A percentile compares a stretch with the other conserved stretches of the same genome.
Evolutionary conservation across 495 filamentous ascomycete genomes (phyloP).

Genomic region (Hypomontagnella submonticulosa): DNA sequence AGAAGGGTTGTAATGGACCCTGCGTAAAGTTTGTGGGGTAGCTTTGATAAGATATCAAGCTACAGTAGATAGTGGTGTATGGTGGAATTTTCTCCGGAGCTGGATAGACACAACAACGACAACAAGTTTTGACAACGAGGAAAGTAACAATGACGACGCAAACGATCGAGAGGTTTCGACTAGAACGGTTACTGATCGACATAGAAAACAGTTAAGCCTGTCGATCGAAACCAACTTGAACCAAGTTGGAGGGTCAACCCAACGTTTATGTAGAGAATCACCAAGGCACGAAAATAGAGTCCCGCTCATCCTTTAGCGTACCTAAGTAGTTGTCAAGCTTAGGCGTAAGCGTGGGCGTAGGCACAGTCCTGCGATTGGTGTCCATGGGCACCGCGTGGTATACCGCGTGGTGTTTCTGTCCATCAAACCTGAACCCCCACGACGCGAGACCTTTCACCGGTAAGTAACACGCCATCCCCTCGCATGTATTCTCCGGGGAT

Average conservation of each 20-base stretch:
- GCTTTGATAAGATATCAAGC: conserved; percentile 12
- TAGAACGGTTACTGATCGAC: conserved; percentile 19
- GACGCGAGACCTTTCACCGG: conserved; percentile 5
- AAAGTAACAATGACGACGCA: conserved; percentile 4
- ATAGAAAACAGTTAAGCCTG: conserved; percentile 12
- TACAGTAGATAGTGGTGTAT: conserved; percentile 5
- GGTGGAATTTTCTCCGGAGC: conserved; percentile 2
- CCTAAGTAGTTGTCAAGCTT: conserved; percentile 3
- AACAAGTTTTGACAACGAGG: conserved; percentile 12
- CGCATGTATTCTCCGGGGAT: conserved; percentile 26
- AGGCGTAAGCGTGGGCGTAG: no score
- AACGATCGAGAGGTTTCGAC: conserved; percentile 1
- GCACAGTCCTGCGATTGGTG: background rate
- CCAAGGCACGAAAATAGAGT: conserved; percentile 12
- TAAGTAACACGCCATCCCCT: conserved; percentile 10
- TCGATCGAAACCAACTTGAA: conserved; percentile 25
- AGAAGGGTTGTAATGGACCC: conserved; percentile 23
- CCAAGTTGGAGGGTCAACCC: conserved; percentile 15
- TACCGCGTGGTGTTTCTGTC: conserved; percentile 6
- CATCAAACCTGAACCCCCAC: conserved; percentile 26
- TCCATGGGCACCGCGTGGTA: conserved; percentile 7
- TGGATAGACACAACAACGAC: conserved; percentile 13
- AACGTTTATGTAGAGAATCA: conserved; percentile 36
- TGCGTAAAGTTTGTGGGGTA: conserved; percentile 30
- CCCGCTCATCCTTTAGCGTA: background rate